Evolutionary conservation across 768 basidiomycete species (phyloP).

Genomic region (Pleurotus tuoliensis): DNA sequence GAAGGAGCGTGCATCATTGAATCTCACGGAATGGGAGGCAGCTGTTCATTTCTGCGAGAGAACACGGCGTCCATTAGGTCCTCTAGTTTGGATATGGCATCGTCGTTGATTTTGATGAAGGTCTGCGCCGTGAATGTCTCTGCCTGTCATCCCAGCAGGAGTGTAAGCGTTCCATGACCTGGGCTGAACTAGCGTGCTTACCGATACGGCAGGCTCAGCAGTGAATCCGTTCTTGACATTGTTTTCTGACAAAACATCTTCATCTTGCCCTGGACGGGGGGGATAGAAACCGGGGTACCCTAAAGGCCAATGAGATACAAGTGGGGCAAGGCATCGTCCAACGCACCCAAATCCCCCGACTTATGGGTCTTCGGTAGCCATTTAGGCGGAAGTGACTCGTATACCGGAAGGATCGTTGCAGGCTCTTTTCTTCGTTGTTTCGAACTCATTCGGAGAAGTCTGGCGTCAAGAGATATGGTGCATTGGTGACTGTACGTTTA

Average conservation of each 20-base stretch:
- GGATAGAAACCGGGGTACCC: constrained; percentile 79
- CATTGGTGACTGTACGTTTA: no score
- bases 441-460: no score
- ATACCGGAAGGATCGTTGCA: constrained; percentile 36
- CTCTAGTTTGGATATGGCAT: constrained; percentile 58
- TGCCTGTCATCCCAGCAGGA: constrained; percentile 33
- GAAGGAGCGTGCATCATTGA: neutral
- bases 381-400: constrained; percentile 63
- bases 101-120: constrained; percentile 46
- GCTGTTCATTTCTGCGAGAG: constrained; percentile 50
- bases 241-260: constrained; percentile 62
- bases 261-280: constrained; percentile 69
- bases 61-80: constrained; percentile 78
- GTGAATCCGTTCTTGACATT: constrained; percentile 67
- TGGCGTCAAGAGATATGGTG: no score
- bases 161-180: neutral
- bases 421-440: no score
- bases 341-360: constrained; percentile 66
- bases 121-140: constrained; percentile 61
- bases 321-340: neutral
- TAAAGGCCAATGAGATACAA: constrained; percentile 20
- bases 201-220: constrained; percentile 51
- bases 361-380: constrained; percentile 71
- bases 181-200: constrained; percentile 25
- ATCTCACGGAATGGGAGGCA: constrained; percentile 63